Base-by-base conservation (phyloP, 1,284 basidiomycete genomes). In the Pterulicium gracile region DNA sequence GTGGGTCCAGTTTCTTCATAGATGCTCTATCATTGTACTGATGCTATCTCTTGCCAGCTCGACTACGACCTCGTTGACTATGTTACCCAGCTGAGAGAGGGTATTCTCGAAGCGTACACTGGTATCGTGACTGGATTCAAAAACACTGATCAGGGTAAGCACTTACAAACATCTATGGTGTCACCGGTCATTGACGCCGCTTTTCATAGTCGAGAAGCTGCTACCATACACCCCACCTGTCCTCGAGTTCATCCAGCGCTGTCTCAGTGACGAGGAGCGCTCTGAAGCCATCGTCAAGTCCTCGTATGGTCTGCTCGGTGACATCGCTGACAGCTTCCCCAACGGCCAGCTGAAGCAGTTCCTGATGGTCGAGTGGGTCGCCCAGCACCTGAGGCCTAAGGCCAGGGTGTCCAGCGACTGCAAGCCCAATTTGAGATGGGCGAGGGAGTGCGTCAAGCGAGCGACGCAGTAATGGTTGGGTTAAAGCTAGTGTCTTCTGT, bases 51-150 rank as follows among this genome's bases (percentile, higher is more conserved):
- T 57, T 5, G 52, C 53, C 47, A 88, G 86, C 76, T 82, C 45
- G 91, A 94, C 60, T 90, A 82, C 54, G 92, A 95, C 53, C 76
- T 92, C 50, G 75, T 92, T 50, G 95, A 99, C 55, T 98, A 98
- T 61, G 89, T 97, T 49, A 79, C 81, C 51, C 79, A 80, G 46
- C 75, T 99, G 51, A 81, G 95, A 34, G 95, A 98, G 61, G 91
- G 92, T 40, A 97, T 99, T 54, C 72, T 97, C 35, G 96, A 98
- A 63, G 94, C 95, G 2, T 98, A 97, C 59, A 94, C 90, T 5
- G 94, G 96, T 42, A 88, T 98, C 52, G 81, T 97, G 49, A 86
- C 89, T 42, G 93, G 89, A 4, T 70, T 97, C 60, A 92, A 94
- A 68, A 79, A 81, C 52, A 87, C 84, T 3, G 78, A 84, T 32